Evolutionary conservation across 306 rosid species (phyloP), one percentile per base, ranked within the genome.

Genomic region (Glycine tomentella): DNA sequence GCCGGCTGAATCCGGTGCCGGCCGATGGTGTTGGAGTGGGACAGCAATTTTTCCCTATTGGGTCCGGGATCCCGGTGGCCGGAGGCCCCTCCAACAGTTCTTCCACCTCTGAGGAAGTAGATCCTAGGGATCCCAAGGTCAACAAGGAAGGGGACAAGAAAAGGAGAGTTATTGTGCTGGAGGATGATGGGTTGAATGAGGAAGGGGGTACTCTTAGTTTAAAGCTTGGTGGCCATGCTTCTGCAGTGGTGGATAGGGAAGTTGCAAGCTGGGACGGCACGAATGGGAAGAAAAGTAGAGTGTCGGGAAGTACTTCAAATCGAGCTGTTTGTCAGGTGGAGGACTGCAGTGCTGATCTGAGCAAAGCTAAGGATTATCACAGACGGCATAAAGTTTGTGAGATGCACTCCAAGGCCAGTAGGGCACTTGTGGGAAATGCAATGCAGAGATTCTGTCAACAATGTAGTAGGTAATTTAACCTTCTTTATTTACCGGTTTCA

Each of bases 401-500:
- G 81, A 69, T 90, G 79, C 99, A 95, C 85, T 92, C 99, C 48
- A 95, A 93, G 90, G 97, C 97, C 9, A 83, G 81, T 79, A 88
- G 77, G 80, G 98, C 99, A 0, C 93, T 84, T 58, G 98, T 95
- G 5, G 97, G 92, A 17, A 92, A 84, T 40, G 82, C 84, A 13
- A 80, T 93, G 99, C 98, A 95, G 83, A 84, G 99, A 42, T 95
- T 95, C 84, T 95, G 99, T 82, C 99, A 95, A 72, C 99, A 95
- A 77, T 95, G 99, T 80, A 95, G 99, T 77, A 88, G 99, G 99
- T 91, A 76, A 81, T 88, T 77, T 77, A 45, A 46, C 20, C 52
- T 56, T 12, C 34, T 48, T 50, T 65, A n/a, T 66, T 50, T 75
- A 25, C 31, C 2, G 31, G 15, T 17, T 42, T 68, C n/a, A 45